Percentiles rank a stretch among this genome's conserved stretches.
Conservation (phyloP, 2,329 filamentous ascomycete genomes). For the Hypoxylon sp. region DNA sequence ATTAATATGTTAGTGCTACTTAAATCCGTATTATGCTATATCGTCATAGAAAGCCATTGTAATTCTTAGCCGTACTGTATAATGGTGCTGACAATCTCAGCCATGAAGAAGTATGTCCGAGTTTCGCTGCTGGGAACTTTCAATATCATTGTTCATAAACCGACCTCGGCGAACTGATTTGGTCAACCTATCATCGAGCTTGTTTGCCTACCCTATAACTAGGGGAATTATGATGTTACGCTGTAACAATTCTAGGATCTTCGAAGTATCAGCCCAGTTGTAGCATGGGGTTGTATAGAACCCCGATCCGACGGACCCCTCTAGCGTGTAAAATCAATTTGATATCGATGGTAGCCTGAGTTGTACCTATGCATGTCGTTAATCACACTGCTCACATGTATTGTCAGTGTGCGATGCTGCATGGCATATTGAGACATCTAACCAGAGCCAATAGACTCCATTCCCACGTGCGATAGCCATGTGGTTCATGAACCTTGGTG, state of each 20-base stretch:
- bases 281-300: constrained; percentile 11
- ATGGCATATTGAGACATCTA: constrained; percentile 17
- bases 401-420: constrained; percentile 34
- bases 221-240: too few relatives aligned
- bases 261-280: constrained; percentile 4
- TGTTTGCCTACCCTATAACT: too few relatives aligned
- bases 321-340: constrained; percentile 6
- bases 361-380: constrained; percentile 15
- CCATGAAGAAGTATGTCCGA: constrained; percentile 29
- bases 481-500: constrained; percentile 34
- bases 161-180: constrained; percentile 24
- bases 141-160: constrained; percentile 8
- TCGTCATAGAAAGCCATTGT: constrained; percentile 11
- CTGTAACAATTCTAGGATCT: background rate
- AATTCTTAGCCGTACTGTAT: constrained; percentile 9
- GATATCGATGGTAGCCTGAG: constrained; percentile 18
- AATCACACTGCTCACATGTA: constrained; percentile 24
- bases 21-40: constrained; percentile 16
- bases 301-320: constrained; percentile 28
- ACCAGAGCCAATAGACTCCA: constrained; percentile 30
- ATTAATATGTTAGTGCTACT: constrained; percentile 14
- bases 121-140: constrained; percentile 5
- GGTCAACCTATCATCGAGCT: background rate
- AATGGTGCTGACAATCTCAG: constrained; percentile 27
- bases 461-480: constrained; percentile 36